Conservation (phyloP, 2,329 filamentous ascomycete species). For the Talaromyces verruculosus region DNA sequence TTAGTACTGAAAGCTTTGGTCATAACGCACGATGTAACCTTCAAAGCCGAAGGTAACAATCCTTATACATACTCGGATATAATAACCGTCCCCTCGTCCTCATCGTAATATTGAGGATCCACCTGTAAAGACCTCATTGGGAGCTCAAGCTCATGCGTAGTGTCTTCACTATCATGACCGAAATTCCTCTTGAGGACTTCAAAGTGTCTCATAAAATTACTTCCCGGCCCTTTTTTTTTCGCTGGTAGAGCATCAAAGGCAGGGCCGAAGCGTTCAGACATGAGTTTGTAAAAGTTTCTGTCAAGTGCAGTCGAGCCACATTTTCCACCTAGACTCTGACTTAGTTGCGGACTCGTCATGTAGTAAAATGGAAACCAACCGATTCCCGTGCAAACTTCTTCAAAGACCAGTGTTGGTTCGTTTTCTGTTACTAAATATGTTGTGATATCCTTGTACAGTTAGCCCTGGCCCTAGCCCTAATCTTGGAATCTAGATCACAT, state of each 20-base stretch:
- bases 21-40: no score
- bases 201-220: constrained; percentile 37
- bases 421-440: constrained; percentile 26
- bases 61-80: constrained; percentile 7
- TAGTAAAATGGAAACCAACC: not conserved
- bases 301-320: constrained; percentile 38
- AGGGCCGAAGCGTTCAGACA: constrained; percentile 31
- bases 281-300: constrained; percentile 33
- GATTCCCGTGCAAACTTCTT: constrained; percentile 20
- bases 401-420: constrained; percentile 22
- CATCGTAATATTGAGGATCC: constrained; percentile 7
- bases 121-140: not conserved
- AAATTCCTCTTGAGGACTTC: constrained; percentile 36
- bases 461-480: not conserved
- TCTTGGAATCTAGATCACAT: not conserved
- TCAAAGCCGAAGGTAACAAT: no score
- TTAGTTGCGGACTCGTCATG: not conserved
- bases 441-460: constrained; percentile 25
- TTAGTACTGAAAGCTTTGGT: not conserved
- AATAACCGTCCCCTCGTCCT: not conserved
- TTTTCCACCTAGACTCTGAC: constrained; percentile 30
- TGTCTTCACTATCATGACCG: constrained; percentile 13
- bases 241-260: constrained; percentile 30
- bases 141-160: not conserved
- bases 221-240: constrained; percentile 32